Evolutionary conservation across 192 early-diverging fungal genomes (phyloP).

Genomic region (Rhizoclosmatium globosum): DNA sequence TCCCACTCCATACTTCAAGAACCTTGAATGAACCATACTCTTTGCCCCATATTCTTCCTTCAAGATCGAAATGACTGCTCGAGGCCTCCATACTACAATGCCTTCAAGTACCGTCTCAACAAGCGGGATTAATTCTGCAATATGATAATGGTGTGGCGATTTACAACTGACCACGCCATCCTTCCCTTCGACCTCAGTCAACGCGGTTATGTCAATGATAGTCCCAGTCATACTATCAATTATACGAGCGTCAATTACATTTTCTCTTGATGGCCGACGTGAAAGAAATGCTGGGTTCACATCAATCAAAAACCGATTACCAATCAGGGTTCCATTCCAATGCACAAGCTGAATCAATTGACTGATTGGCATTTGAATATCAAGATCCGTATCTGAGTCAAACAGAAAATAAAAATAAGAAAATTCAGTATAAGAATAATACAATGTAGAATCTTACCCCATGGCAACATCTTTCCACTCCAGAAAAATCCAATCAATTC

Average conservation of each 20-base stretch:
- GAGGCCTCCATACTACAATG: constrained; percentile 42
- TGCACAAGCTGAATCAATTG: constrained; percentile 7
- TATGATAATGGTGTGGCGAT: constrained; percentile 37
- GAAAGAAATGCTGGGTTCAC: constrained; percentile 39
- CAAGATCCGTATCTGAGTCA: constrained; percentile 52
- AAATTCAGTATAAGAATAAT: neutral
- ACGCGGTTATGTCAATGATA: constrained; percentile 49
- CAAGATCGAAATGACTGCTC: constrained; percentile 21
- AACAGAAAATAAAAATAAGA: constrained; percentile 24
- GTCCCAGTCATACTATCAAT: constrained; percentile 45
- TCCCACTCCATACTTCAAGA: no score
- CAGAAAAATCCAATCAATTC: constrained; percentile 33
- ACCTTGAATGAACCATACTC: no score
- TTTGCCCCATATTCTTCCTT: constrained; percentile 5
- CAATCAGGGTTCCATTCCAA: constrained; percentile 32
- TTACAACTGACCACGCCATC: constrained; percentile 35
- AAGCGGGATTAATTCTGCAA: constrained; percentile 30
- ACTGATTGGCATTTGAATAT: constrained; percentile 27
- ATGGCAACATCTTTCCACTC: constrained; percentile 30
- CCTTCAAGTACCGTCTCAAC: constrained; percentile 36
- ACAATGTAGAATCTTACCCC: constrained; percentile 24
- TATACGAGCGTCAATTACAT: constrained; percentile 50
- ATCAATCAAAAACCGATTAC: constrained; percentile 44
- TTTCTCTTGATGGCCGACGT: constrained; percentile 27
- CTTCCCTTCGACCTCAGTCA: constrained; percentile 18